These are phyloP conservation scores for Neonectria punicea DNA, from an alignment of 2,329 filamentous ascomycete genomes.

Conservation along the genomic window DNA sequence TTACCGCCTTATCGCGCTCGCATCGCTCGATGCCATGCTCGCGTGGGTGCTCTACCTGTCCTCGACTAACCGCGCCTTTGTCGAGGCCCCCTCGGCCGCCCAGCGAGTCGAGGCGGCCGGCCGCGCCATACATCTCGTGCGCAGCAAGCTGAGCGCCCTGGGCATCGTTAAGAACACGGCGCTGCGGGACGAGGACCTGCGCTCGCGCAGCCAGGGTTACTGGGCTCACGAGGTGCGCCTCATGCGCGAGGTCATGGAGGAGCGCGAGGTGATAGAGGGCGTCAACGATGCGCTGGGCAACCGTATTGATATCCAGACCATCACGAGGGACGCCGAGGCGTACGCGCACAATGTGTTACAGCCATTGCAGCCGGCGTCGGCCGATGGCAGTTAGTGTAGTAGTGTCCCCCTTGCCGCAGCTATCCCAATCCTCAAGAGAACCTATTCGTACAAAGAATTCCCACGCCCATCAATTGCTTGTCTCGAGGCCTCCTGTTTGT, in stretches of 20 bases:
- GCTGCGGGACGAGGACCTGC: conserved; percentile 76
- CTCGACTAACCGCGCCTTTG: conserved; percentile 82
- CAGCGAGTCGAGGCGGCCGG: conserved; percentile 73
- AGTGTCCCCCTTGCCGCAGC: conserved; percentile 17
- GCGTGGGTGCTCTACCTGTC: conserved; percentile 78
- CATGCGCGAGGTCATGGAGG: conserved; percentile 81
- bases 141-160: conserved; percentile 76
- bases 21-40: conserved; percentile 70
- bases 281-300: conserved; percentile 74
- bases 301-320: conserved; percentile 69
- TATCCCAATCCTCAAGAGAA: conserved; percentile 40
- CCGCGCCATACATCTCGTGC: conserved; percentile 65
- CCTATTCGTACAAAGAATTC: conserved; percentile 43
- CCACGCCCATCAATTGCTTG: conserved; percentile 24
- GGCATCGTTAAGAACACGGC: conserved; percentile 85
- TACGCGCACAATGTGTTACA: conserved; percentile 62
- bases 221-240: conserved; percentile 82
- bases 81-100: conserved; percentile 67
- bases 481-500: conserved; percentile 24
- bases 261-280: conserved; percentile 77
- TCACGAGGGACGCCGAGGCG: conserved; percentile 71
- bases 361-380: conserved; percentile 41
- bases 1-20: conserved; percentile 72
- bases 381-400: conserved; percentile 30
- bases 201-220: conserved; percentile 74